Conservation (phyloP, 768 basidiomycete species). For the Amanita polypyramis region DNA sequence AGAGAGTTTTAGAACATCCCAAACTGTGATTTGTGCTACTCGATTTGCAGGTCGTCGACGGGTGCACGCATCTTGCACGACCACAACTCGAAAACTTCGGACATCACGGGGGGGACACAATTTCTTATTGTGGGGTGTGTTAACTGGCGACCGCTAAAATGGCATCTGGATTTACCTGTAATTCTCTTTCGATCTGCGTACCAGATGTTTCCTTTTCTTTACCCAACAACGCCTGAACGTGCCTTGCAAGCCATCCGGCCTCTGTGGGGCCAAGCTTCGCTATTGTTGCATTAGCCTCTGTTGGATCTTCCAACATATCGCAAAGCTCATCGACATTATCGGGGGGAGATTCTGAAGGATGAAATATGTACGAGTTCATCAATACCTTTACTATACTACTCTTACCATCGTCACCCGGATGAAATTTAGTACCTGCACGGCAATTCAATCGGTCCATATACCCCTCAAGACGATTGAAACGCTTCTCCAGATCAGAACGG, state of each 20-base stretch:
- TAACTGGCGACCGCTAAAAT: neutral
- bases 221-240: conserved; percentile 36
- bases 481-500: conserved; percentile 45
- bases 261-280: conserved; percentile 29
- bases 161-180: conserved; percentile 40
- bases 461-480: conserved; percentile 39
- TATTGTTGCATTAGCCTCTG: conserved; percentile 32
- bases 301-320: conserved; percentile 53
- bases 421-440: conserved; percentile 38
- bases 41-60: conserved; percentile 40
- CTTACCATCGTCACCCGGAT: conserved; percentile 29
- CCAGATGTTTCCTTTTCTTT: conserved; percentile 38
- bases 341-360: conserved; percentile 25
- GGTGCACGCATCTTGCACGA: conserved; percentile 54
- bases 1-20: conserved; percentile 56
- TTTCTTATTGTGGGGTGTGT: conserved; percentile 21
- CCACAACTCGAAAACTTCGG: conserved; percentile 64
- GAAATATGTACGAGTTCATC: conserved; percentile 2
- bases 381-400: conserved; percentile 1
- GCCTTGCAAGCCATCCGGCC: conserved; percentile 54
- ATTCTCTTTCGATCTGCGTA: conserved; percentile 61
- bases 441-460: conserved; percentile 57
- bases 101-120: conserved; percentile 67
- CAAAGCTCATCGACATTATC: conserved; percentile 46
- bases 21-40: conserved; percentile 70